Percentiles rank a stretch among this genome's conserved stretches.
phyloP scores from a whole-genome alignment of 306 rosid genomes.

The Trifolium dubium region DNA sequence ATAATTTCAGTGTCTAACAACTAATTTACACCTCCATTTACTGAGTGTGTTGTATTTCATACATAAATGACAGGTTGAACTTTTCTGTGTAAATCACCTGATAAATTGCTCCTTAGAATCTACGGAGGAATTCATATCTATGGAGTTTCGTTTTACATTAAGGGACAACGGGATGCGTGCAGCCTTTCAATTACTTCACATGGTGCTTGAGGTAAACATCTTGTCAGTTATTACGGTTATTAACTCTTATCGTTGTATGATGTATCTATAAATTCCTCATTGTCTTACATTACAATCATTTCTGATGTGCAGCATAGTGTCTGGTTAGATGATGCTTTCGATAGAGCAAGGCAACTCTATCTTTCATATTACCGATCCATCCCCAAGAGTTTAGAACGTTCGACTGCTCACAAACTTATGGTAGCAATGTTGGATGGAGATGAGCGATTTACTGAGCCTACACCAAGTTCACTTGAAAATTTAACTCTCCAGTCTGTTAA shows the following conservation, averaged over 20 bases:
- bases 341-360: constrained; percentile 92
- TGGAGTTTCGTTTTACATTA: constrained; percentile 98
- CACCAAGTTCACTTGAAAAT: constrained; percentile 83
- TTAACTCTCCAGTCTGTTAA: constrained; percentile 85
- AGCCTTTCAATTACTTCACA: constrained; percentile 97
- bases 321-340: constrained; percentile 98
- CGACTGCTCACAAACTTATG: constrained; percentile 99
- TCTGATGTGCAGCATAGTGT: constrained; percentile 88
- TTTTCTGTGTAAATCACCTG: constrained; percentile 95
- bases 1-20: constrained; percentile 20
- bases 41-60: constrained; percentile 37
- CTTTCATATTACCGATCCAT: constrained; percentile 93
- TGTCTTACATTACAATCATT: constrained; percentile 31
- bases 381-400: constrained; percentile 98
- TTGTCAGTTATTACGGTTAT: constrained; percentile 22
- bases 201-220: constrained; percentile 91
- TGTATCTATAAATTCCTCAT: constrained; percentile 26
- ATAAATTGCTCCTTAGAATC: constrained; percentile 98
- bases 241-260: constrained; percentile 12
- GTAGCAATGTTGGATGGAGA: constrained; percentile 95
- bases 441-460: constrained; percentile 95
- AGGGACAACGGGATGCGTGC: constrained; percentile 98
- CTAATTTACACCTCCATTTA: constrained; percentile 32
- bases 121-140: constrained; percentile 93
- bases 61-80: constrained; percentile 72